Conservation (phyloP, 164 flowering plant genomes). For the Liquidambar formosana region DNA sequence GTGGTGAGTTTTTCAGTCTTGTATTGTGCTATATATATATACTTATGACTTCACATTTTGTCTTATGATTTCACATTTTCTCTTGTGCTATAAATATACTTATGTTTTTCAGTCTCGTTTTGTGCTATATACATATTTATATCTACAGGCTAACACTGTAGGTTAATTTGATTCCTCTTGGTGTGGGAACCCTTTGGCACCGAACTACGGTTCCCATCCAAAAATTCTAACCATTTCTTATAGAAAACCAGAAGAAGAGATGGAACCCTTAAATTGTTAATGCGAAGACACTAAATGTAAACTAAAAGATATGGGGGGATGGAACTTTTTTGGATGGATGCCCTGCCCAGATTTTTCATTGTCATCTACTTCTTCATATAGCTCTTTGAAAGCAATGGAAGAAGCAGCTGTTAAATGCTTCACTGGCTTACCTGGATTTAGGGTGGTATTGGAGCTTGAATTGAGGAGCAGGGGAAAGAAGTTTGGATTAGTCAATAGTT, state of each 20-base stretch:
- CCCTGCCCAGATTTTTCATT: not conserved
- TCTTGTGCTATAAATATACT: too few species aligned
- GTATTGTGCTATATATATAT: not conserved
- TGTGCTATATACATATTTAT: too few species aligned
- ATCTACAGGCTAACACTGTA: too few species aligned
- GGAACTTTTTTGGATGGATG: not conserved
- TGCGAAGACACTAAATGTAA: not conserved
- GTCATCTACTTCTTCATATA: not conserved
- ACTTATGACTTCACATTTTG: too few species aligned
- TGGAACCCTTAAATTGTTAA: not conserved
- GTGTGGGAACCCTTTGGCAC: not conserved
- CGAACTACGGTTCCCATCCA: not conserved
- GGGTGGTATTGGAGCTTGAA: too few species aligned
- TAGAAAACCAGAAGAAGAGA: not conserved
- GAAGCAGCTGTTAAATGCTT: not conserved
- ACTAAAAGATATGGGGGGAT: not conserved
- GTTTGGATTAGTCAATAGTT: too few species aligned
- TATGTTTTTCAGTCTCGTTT: too few species aligned
- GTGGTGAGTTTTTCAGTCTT: constrained; percentile 12
- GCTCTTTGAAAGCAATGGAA: not conserved
- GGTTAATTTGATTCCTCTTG: not conserved
- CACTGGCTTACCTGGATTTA: not conserved
- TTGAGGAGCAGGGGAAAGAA: too few species aligned
- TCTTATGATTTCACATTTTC: not conserved
- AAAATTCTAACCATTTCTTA: not conserved